phyloP scores from a whole-genome alignment of 164 flowering plant species.

The Euptelea pleiosperma region DNA sequence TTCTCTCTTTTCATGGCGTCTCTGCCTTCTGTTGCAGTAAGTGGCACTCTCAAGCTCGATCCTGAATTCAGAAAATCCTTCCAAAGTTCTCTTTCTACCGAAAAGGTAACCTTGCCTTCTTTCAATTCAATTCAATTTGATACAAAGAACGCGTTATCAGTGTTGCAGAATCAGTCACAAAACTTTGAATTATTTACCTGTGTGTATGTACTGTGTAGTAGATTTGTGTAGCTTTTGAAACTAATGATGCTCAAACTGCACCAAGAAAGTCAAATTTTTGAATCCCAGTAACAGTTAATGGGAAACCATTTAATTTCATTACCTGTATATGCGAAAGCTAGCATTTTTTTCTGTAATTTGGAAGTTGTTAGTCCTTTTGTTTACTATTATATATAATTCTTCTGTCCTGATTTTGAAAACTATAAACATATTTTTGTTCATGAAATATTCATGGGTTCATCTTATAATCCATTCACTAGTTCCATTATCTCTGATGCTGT shows the following conservation, averaged over 20 bases:
- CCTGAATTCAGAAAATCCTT: slow-evolving; percentile 41
- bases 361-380: background rate
- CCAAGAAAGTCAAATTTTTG: background rate
- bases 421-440: too few relatives aligned
- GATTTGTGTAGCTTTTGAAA: too few relatives aligned
- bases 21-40: slow-evolving; percentile 56
- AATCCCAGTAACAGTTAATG: background rate
- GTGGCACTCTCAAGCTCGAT: slow-evolving; percentile 50
- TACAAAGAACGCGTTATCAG: too few relatives aligned
- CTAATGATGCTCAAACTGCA: background rate
- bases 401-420: too few relatives aligned
- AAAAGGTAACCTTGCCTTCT: slow-evolving; percentile 37
- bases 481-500: slow-evolving; percentile 8
- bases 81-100: slow-evolving; percentile 26
- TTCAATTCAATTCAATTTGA: background rate
- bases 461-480: background rate
- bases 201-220: too few relatives aligned
- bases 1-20: slow-evolving; percentile 56
- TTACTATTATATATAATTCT: too few relatives aligned
- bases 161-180: too few relatives aligned
- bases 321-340: background rate
- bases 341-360: slow-evolving; percentile 4
- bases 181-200: too few relatives aligned
- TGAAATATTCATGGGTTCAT: background rate
- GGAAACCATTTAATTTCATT: background rate